Evolutionary conservation across 495 filamentous ascomycete species (phyloP), one percentile per base, ranked within the genome.

Genomic region (Eremomyces bilateralis): DNA sequence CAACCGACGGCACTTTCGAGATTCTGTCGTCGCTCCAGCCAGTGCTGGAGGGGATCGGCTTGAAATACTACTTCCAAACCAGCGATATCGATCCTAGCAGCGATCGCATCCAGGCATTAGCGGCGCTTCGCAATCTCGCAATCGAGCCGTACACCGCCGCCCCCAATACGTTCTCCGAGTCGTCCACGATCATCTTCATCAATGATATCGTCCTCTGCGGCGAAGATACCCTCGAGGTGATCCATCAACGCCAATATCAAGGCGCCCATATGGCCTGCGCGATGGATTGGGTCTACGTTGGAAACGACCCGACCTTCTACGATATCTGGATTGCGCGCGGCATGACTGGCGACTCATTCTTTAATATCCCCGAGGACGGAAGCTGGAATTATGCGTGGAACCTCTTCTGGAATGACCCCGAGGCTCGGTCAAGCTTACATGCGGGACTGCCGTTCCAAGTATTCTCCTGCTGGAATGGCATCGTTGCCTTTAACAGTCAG

Each of bases 391-490:
- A 36, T 24, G 51, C 54, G 1, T 51, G 53, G 45, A 54, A 66
- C 31, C 42, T 67, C 27, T 63, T 67, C 35, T 63, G 55, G 51
- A 54, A 58, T 36, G 48, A 63, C 31, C 39, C 44, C 1, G 30
- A 21, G 4, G 31, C 53, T 6, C 42, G 44, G 13, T 34, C 29
- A 10, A 44, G 54, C 15, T 54, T 54, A 25, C 15, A 31, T 3
- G 33, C 31, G 4, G 36, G 42, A 6, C 44, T 44, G 21, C 60
- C 64, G 0, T 61, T 67, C 38, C 64, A 69, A 47, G 64, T 69
- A 0, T 66, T 64, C 29, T 55, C 60, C 1, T 67, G 63, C 46
- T 66, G 64, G 63, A 64, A 65, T 29, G n/a, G n/a, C n/a, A n/a
- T n/a, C n/a, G n/a, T n/a, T n/a, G n/a, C n/a, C n/a, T n/a, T n/a